Base-by-base conservation (phyloP, 345 rosid genomes). In the Lepidium sativum region DNA sequence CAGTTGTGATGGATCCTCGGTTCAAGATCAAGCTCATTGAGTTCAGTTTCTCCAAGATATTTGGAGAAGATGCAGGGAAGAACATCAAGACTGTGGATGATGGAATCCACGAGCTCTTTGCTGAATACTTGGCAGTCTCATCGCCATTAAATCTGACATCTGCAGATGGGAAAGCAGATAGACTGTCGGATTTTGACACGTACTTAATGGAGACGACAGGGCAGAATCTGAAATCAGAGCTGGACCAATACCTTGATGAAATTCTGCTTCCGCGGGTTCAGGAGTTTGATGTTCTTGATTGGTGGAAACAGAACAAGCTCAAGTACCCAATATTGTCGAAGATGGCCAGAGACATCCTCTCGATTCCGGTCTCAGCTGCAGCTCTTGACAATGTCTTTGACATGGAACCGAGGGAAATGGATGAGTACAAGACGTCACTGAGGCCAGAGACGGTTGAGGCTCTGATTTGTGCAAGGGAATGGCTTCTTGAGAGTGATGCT, bases 1-100 rank as follows among this genome's bases (percentile, higher is more conserved):
- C 96, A 4, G 92, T 89, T 6, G 88, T 86, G 64, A 86, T 92
- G 98, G 98, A 92, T 79, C 98, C 98, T n/a, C 84, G 94, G 50
- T 92, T 89, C 80, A 92, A 86, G 78, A 80, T 89, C 97, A 92
- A 89, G 80, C 91, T 92, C 14, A 91, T 92, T 5, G 97, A 92
- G 79, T 92, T 92, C 78, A 89, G 96, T 69, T 92, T 92, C 80
- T 68, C 89, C 2, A 92, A 89, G 73, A 69, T 92, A 49, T 92
- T 68, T 4, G 96, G 96, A 44, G 92, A 87, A 35, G 96, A 89
- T 44, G 87, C 95, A 10, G 85, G 77, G 1, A 61, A 54, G 8
- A 74, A 84, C 53, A 77, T 81, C 72, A 92, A 87, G 77, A 73
- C 80, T 1, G 96, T 92, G 54, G 88, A 89, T 56, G 89, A 87